Percentiles rank a stretch among this genome's conserved stretches.
phyloP scores from a whole-genome alignment of 1,284 basidiomycete genomes.

The Phellinidium pouzarii region DNA sequence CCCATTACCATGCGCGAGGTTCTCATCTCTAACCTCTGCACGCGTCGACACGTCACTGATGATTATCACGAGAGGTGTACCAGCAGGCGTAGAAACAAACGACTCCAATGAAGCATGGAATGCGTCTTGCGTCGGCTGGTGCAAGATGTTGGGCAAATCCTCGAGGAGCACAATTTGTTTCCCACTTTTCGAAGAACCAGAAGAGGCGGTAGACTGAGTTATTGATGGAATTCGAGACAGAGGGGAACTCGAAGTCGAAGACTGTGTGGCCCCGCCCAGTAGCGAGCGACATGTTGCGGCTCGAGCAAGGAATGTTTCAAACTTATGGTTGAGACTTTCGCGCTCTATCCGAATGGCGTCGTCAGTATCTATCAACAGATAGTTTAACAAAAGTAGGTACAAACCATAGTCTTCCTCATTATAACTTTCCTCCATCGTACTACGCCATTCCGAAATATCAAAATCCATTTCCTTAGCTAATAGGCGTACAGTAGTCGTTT shows the following conservation, averaged over 20 bases:
- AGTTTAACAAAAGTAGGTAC: conserved; percentile 12
- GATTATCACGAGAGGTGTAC: conserved; percentile 74
- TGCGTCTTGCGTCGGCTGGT: conserved; percentile 60
- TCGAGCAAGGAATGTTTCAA: conserved; percentile 72
- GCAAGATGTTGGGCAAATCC: conserved; percentile 87
- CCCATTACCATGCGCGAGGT: conserved; percentile 36
- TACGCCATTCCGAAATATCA: conserved; percentile 86
- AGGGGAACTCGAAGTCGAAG: conserved; percentile 19
- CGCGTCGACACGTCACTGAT: conserved; percentile 78
- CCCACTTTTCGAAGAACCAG: conserved; percentile 21
- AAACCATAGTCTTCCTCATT: conserved; percentile 27
- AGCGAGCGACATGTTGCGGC: conserved; percentile 61
- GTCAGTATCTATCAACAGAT: background rate
- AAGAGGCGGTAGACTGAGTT: conserved; percentile 10
- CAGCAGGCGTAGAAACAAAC: conserved; percentile 38
- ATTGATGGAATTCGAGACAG: conserved; percentile 14
- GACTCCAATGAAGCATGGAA: conserved; percentile 71
- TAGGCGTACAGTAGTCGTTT: conserved; percentile 80
- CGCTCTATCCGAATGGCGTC: conserved; percentile 30
- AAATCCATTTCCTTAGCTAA: conserved; percentile 71
- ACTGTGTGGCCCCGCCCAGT: conserved; percentile 28
- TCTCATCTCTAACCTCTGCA: conserved; percentile 58
- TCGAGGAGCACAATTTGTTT: conserved; percentile 77
- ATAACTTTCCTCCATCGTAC: conserved; percentile 41
- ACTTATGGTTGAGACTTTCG: conserved; percentile 67